Evolutionary conservation across 192 early-diverging fungal genomes (phyloP).

Genomic region (Podila verticillata): DNA sequence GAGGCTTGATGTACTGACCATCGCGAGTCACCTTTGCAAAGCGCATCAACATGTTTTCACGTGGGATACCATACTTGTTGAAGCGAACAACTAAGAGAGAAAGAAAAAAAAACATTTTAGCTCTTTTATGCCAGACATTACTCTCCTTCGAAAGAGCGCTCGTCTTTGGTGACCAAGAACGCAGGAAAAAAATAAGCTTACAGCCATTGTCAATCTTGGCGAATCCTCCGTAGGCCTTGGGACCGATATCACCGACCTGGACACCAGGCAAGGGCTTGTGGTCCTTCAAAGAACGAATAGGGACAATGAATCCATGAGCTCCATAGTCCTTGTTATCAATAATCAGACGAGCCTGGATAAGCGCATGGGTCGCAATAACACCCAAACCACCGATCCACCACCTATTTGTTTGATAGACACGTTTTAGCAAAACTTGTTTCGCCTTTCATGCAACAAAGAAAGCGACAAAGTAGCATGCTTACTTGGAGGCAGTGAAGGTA

Average conservation of each 20-base stretch:
- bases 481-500: conserved; percentile 59
- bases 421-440: no score
- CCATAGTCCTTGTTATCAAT: conserved; percentile 75
- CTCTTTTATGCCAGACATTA: no score
- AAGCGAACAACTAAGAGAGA: conserved; percentile 62
- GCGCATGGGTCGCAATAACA: conserved; percentile 73
- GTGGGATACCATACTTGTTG: conserved; percentile 77
- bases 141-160: not conserved
- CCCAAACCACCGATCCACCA: conserved; percentile 89
- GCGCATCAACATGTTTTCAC: conserved; percentile 84
- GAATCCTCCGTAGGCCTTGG: conserved; percentile 75
- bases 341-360: conserved; percentile 83
- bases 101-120: not conserved
- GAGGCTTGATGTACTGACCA: conserved; percentile 73
- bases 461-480: not conserved
- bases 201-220: conserved; percentile 85
- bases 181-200: conserved; percentile 24
- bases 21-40: conserved; percentile 76
- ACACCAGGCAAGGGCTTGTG: conserved; percentile 78
- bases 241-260: conserved; percentile 83
- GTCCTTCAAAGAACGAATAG: conserved; percentile 73
- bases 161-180: no score
- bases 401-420: conserved; percentile 55
- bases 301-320: conserved; percentile 81
- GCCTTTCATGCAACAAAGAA: not conserved